Evolutionary conservation across 2,329 filamentous ascomycete species (phyloP).

Genomic region (Zymoseptoria ardabiliae): DNA sequence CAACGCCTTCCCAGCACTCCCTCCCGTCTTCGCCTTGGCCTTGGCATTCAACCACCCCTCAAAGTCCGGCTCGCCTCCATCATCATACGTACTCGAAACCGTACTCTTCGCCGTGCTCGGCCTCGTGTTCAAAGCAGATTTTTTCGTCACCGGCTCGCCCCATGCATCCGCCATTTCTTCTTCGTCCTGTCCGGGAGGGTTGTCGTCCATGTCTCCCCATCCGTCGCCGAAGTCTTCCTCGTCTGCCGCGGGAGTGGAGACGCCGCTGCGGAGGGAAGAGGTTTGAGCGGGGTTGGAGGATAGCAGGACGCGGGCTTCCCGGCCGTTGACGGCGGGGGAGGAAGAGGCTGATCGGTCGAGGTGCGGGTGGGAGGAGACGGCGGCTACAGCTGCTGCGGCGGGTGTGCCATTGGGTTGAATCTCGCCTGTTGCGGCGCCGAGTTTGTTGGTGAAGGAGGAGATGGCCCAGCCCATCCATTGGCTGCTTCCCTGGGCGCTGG

Average conservation of each 20-base stretch:
- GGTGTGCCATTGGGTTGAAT: conserved; percentile 58
- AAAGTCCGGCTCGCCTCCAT: conserved; percentile 87
- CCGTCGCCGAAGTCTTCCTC: conserved; percentile 59
- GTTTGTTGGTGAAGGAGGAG: conserved; percentile 93
- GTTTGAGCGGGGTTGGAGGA: conserved; percentile 18
- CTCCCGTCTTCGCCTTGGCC: conserved; percentile 59
- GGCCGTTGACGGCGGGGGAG: conserved; percentile 18
- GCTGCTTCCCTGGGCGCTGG: conserved; percentile 22
- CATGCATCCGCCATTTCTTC: conserved; percentile 26
- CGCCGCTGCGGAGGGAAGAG: conserved; percentile 21
- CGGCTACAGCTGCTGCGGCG: conserved; percentile 10
- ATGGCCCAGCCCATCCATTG: conserved; percentile 97
- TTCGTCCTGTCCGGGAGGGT: background rate
- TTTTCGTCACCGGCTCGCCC: conserved; percentile 5
- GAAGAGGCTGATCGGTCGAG: conserved; percentile 10
- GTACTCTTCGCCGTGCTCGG: conserved; percentile 58
- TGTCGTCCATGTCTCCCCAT: conserved; percentile 60
- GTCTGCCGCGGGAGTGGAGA: conserved; percentile 29
- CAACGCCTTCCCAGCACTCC: conserved; percentile 53
- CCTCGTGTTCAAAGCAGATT: conserved; percentile 36
- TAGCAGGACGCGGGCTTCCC: background rate
- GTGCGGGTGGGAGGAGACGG: conserved; percentile 21
- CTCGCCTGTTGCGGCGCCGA: conserved; percentile 75
- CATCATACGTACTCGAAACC: conserved; percentile 59
- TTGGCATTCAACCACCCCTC: conserved; percentile 91